phyloP scores from a whole-genome alignment of 2,329 filamentous ascomycete genomes.

The Aspergillus unguis region DNA sequence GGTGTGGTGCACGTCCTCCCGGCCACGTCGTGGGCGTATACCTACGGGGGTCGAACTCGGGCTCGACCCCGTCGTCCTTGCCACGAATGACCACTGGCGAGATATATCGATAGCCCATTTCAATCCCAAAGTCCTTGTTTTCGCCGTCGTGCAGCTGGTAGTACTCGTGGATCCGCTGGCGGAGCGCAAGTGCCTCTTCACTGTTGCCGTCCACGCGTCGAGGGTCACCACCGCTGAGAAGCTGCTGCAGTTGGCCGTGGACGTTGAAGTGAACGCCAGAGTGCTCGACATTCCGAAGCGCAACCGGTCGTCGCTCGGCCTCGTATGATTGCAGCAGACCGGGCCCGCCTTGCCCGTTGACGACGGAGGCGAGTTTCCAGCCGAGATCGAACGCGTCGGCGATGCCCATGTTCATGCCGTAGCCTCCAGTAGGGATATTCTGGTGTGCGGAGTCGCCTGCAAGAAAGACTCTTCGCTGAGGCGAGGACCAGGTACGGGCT shows the following conservation, averaged over 20 bases:
- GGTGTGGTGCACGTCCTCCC: not conserved
- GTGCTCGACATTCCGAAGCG: conserved; percentile 15
- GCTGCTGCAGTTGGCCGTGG: conserved; percentile 9
- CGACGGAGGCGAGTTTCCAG: conserved; percentile 31
- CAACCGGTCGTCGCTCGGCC: conserved; percentile 20
- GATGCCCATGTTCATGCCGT: conserved; percentile 40
- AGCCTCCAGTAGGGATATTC: conserved; percentile 34
- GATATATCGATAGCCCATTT: not conserved
- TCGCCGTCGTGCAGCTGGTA: not conserved
- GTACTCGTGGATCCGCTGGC: not conserved
- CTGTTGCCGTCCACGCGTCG: not conserved
- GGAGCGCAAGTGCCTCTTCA: too few species aligned
- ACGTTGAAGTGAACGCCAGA: not conserved
- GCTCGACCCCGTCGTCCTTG: not conserved
- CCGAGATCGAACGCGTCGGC: conserved; percentile 35
- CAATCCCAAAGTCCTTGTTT: not conserved
- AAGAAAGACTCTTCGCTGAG: conserved; percentile 24
- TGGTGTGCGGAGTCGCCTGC: conserved; percentile 32
- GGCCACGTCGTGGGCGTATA: not conserved
- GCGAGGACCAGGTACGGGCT: conserved; percentile 23
- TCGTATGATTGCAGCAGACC: conserved; percentile 27
- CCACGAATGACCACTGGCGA: too few species aligned
- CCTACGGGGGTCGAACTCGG: too few species aligned
- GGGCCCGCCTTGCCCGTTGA: conserved; percentile 19
- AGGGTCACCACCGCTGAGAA: not conserved